These are phyloP conservation scores for Lipomyces anomalus DNA, from an alignment of 805 yeast species.

Conservation along the genomic window DNA sequence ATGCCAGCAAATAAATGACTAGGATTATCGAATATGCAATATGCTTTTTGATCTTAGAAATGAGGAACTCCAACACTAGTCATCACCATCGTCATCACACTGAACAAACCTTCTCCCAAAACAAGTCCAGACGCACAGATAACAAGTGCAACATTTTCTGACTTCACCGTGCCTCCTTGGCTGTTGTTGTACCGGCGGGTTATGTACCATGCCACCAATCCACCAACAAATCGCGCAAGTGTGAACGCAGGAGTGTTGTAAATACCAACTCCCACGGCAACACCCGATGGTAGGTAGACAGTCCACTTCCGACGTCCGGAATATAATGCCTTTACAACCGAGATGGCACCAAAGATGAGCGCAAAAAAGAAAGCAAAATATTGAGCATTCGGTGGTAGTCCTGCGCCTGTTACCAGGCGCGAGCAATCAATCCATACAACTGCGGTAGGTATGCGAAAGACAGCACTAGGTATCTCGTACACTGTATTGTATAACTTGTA, in stretches of 20 bases:
- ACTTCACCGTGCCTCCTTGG: constrained; percentile 1
- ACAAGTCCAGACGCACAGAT: constrained; percentile 89
- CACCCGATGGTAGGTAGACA: constrained; percentile 79
- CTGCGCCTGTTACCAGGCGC: constrained; percentile 82
- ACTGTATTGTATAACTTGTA: constrained; percentile 75
- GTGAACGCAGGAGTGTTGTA: constrained; percentile 93
- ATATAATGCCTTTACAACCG: constrained; percentile 41
- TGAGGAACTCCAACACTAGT: constrained; percentile 66
- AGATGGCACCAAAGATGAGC: constrained; percentile 53
- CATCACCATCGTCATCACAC: constrained; percentile 73
- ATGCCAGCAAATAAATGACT: too few relatives aligned
- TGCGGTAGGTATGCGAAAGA: constrained; percentile 89
- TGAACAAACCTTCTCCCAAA: constrained; percentile 87
- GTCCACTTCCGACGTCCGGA: constrained; percentile 22
- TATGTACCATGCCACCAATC: constrained; percentile 52
- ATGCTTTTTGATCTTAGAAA: too few relatives aligned
- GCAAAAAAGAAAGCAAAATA: constrained; percentile 66
- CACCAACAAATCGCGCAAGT: constrained; percentile 87
- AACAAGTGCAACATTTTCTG: constrained; percentile 60
- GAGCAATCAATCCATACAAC: constrained; percentile 96
- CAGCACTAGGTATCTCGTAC: constrained; percentile 76
- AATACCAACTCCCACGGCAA: constrained; percentile 95
- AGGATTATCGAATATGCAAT: too few relatives aligned
- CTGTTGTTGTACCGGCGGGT: too few relatives aligned
- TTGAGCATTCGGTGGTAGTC: constrained; percentile 75